These are phyloP conservation scores for Calonectria ilicicola DNA, from an alignment of 2,329 filamentous ascomycete genomes.

Conservation along the genomic window DNA sequence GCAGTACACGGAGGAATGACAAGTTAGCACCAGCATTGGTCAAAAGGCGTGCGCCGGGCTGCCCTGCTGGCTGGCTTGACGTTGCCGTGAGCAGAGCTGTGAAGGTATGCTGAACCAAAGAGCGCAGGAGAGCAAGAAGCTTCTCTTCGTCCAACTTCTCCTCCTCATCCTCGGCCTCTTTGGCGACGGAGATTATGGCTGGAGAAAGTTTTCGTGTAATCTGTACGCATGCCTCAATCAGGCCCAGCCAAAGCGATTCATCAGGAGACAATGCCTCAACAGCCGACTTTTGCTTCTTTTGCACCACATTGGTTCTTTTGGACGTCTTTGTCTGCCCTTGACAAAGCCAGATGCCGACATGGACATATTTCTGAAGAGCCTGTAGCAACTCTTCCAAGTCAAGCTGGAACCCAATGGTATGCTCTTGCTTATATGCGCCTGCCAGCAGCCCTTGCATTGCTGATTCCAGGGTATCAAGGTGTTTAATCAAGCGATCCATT, in stretches of 20 bases:
- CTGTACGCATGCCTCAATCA: constrained; percentile 71
- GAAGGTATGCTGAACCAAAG: constrained; percentile 89
- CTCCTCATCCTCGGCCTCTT: constrained; percentile 37
- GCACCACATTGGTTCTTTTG: constrained; percentile 57
- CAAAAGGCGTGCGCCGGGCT: constrained; percentile 48
- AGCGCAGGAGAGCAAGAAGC: constrained; percentile 76
- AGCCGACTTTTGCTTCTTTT: constrained; percentile 61
- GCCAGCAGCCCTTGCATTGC: constrained; percentile 80
- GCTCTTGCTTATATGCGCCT: constrained; percentile 68
- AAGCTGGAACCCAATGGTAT: constrained; percentile 64
- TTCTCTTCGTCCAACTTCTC: constrained; percentile 66
- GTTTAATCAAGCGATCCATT: constrained; percentile 86
- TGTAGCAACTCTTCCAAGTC: constrained; percentile 80
- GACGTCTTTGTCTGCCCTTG: constrained; percentile 81
- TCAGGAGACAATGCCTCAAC: constrained; percentile 62
- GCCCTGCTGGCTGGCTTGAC: constrained; percentile 59
- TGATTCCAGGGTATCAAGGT: constrained; percentile 83
- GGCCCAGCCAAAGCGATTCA: constrained; percentile 69
- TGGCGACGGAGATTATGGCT: constrained; percentile 56
- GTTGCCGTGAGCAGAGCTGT: constrained; percentile 86
- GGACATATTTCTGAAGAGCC: constrained; percentile 87
- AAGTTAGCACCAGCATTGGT: constrained; percentile 66
- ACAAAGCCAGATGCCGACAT: constrained; percentile 96
- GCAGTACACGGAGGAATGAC: constrained; percentile 89
- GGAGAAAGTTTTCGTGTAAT: constrained; percentile 74